phyloP scores from a whole-genome alignment of 352 stramenopile species.

The Thalassiosira gravida region DNA sequence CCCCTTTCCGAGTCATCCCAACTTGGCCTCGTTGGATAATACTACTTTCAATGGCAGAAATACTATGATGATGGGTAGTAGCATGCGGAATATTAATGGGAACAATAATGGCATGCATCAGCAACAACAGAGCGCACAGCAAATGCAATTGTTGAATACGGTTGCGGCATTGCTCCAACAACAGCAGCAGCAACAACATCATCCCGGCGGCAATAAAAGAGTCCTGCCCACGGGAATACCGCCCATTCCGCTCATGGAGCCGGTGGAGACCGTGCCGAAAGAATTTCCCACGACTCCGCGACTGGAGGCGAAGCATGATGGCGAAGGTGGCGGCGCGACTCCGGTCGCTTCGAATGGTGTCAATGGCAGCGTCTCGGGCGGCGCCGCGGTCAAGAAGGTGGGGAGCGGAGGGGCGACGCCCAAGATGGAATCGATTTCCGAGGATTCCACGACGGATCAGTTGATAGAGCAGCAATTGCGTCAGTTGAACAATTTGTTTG shows the following conservation, averaged over 20 bases:
- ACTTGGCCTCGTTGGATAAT: conserved; percentile 20
- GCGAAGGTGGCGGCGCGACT: background rate
- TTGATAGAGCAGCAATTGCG: conserved; percentile 54
- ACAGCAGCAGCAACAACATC: conserved; percentile 7
- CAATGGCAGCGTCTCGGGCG: too few species aligned
- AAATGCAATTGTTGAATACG: conserved; percentile 39
- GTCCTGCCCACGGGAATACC: background rate
- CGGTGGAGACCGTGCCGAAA: background rate
- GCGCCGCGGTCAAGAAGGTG: background rate
- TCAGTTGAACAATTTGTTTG: conserved; percentile 58
- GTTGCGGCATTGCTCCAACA: conserved; percentile 42
- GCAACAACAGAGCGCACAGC: conserved; percentile 5
- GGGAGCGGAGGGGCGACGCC: background rate
- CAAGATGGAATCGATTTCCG: background rate
- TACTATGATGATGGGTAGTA: conserved; percentile 16
- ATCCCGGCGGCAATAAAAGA: background rate
- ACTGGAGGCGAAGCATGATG: conserved; percentile 15
- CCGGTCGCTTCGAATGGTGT: background rate
- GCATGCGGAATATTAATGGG: background rate
- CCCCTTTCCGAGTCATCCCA: conserved; percentile 27
- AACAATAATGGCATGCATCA: conserved; percentile 8
- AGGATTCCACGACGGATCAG: conserved; percentile 28
- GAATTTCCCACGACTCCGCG: background rate
- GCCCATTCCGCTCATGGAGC: background rate
- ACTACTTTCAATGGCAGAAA: background rate